Conservation (phyloP, 148 eudicot species). For the Arbutus unedo region DNA sequence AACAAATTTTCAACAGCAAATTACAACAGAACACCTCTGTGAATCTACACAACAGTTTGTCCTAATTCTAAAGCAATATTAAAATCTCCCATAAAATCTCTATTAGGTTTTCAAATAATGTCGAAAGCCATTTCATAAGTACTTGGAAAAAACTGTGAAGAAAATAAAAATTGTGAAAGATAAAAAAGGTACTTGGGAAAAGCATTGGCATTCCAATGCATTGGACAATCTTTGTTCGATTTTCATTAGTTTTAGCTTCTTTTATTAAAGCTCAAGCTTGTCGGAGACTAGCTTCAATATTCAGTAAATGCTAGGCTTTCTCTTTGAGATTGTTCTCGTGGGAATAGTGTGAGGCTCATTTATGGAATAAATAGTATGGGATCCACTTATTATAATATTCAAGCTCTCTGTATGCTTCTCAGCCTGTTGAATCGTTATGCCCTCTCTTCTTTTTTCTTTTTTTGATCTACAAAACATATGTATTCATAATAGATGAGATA, state of each 20-base stretch:
- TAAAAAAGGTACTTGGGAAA: constrained; percentile 34
- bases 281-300: constrained; percentile 51
- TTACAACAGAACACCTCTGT: not conserved
- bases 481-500: too few species aligned
- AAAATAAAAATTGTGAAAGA: not conserved
- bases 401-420: constrained; percentile 11
- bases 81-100: not conserved
- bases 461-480: too few species aligned
- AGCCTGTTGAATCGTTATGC: constrained; percentile 3
- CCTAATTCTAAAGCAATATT: not conserved
- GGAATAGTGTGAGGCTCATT: constrained; percentile 24
- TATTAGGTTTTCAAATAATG: not conserved
- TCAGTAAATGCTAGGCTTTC: constrained; percentile 37
- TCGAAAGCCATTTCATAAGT: not conserved
- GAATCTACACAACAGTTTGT: not conserved
- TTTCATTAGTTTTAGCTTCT: constrained; percentile 25
- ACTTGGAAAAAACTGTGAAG: not conserved
- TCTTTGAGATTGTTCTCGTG: not conserved
- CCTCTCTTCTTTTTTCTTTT: too few species aligned
- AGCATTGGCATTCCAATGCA: constrained; percentile 31
- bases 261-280: constrained; percentile 53
- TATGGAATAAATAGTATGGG: not conserved
- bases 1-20: not conserved
- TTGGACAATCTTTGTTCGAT: constrained; percentile 27
- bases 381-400: not conserved